Conservation (phyloP, 106 monocot genomes). For the Gastrodia elata region DNA sequence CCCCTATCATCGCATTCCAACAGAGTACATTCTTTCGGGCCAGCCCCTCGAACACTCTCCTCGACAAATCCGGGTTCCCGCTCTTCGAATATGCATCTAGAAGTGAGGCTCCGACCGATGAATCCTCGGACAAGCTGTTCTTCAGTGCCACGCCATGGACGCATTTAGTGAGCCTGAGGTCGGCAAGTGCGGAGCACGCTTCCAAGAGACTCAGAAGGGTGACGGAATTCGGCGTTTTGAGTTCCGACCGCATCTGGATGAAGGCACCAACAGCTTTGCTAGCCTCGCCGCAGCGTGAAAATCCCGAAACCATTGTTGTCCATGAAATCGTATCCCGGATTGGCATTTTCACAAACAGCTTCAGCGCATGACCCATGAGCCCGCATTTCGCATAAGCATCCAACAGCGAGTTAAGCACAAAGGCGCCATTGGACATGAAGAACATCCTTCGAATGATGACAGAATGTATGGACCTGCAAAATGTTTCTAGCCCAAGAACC, state of each 20-base stretch:
- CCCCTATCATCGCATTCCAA: slow-evolving; percentile 78
- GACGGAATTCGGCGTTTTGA: slow-evolving; percentile 37
- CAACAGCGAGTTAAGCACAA: slow-evolving; percentile 49
- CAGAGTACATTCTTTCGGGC: slow-evolving; percentile 40
- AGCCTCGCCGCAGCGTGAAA: slow-evolving; percentile 29
- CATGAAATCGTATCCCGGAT: slow-evolving; percentile 52
- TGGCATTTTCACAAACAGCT: slow-evolving; percentile 34
- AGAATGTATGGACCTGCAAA: slow-evolving; percentile 59
- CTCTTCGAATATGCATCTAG: slow-evolving; percentile 74
- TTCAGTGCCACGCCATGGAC: slow-evolving; percentile 41
- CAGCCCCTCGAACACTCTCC: slow-evolving; percentile 45
- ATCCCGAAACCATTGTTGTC: slow-evolving; percentile 65
- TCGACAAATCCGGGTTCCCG: slow-evolving; percentile 37
- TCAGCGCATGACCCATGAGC: slow-evolving; percentile 24
- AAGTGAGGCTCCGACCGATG: slow-evolving; percentile 42
- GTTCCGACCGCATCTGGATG: slow-evolving; percentile 24
- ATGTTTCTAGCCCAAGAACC: slow-evolving; percentile 17
- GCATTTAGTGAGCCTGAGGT: slow-evolving; percentile 32
- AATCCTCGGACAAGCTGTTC: slow-evolving; percentile 19
- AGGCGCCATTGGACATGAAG: slow-evolving; percentile 13
- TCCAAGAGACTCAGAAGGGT: slow-evolving; percentile 54
- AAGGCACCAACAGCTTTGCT: slow-evolving; percentile 45
- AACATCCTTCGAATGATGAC: slow-evolving; percentile 28
- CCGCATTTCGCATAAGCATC: slow-evolving; percentile 73
- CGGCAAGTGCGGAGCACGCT: slow-evolving; percentile 44